These are phyloP conservation scores for Oropetium thomaeum DNA, from an alignment of 176 grass and related monocot species.

Conservation along the genomic window DNA sequence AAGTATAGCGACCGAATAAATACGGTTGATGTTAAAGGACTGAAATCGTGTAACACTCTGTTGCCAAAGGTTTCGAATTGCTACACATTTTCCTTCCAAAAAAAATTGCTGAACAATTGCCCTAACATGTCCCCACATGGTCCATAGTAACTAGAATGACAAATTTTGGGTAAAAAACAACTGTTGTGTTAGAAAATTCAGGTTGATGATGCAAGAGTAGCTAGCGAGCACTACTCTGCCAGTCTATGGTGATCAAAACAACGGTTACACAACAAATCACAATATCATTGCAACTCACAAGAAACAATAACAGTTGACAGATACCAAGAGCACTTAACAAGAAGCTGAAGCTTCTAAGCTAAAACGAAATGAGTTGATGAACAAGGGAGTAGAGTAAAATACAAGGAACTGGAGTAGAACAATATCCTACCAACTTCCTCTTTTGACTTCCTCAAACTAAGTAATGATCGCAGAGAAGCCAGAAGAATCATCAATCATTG, in stretches of 20 bases:
- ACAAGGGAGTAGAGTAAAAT: constrained; percentile 17
- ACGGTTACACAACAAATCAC: neutral
- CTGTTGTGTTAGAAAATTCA: neutral
- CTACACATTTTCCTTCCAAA: too few relatives aligned
- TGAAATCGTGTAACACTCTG: neutral
- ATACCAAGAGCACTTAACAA: neutral
- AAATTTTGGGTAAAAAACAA: neutral
- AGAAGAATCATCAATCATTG: neutral
- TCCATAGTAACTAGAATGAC: neutral
- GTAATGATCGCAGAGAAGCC: neutral
- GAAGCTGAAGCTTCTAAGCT: neutral
- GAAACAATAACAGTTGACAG: constrained; percentile 1
- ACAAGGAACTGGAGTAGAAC: constrained; percentile 14
- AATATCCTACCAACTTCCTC: neutral
- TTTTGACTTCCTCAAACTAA: constrained; percentile 12
- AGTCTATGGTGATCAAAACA: neutral
- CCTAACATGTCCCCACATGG: neutral
- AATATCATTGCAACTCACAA: neutral
- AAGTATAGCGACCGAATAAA: constrained; percentile 33
- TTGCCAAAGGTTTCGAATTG: neutral
- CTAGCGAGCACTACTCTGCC: neutral
- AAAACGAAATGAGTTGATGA: constrained; percentile 26
- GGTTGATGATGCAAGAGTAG: neutral
- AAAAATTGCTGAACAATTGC: neutral
- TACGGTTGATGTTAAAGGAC: constrained; percentile 21